These are phyloP conservation scores for Bipolaris cookei DNA, from an alignment of 2,329 filamentous ascomycete species.

Conservation along the genomic window DNA sequence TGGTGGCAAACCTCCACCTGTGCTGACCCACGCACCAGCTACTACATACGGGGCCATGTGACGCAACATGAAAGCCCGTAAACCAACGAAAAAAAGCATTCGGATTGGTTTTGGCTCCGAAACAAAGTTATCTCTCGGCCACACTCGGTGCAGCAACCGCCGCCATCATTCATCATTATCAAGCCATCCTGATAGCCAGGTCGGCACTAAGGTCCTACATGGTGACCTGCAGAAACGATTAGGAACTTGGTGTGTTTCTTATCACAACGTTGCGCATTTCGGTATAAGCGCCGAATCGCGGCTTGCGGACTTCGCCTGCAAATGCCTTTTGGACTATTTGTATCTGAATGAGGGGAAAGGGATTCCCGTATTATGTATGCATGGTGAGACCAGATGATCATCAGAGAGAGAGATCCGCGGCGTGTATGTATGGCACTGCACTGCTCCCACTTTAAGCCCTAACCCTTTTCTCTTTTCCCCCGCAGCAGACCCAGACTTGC, in stretches of 20 bases:
- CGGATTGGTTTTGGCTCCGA: conserved; percentile 1
- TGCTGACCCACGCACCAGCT: conserved; percentile 23
- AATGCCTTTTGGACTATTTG: conserved; percentile 14
- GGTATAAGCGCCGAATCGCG: conserved; percentile 22
- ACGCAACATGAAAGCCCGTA: conserved; percentile 12
- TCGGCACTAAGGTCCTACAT: conserved; percentile 26
- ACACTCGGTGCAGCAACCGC: conserved; percentile 13
- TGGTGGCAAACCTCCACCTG: not conserved
- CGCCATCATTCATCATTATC: not conserved
- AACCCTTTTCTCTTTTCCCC: conserved; percentile 4
- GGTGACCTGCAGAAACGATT: conserved; percentile 23
- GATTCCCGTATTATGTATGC: not conserved
- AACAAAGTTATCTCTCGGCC: conserved; percentile 22
- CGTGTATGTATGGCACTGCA: not conserved
- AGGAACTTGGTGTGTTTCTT: no score
- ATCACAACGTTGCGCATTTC: conserved; percentile 26
- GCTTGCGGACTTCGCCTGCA: conserved; percentile 32
- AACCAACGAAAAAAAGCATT: no score
- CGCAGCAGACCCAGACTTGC: conserved; percentile 12
- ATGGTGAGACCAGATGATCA: conserved; percentile 1
- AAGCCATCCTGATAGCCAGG: conserved; percentile 35
- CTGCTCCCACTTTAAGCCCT: conserved; percentile 6
- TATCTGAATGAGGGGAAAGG: not conserved
- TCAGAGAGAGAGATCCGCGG: conserved; percentile 7
- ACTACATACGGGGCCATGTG: not conserved